These are phyloP conservation scores for Sporothrix pallida DNA, from an alignment of 2,329 filamentous ascomycete species.

Conservation along the genomic window DNA sequence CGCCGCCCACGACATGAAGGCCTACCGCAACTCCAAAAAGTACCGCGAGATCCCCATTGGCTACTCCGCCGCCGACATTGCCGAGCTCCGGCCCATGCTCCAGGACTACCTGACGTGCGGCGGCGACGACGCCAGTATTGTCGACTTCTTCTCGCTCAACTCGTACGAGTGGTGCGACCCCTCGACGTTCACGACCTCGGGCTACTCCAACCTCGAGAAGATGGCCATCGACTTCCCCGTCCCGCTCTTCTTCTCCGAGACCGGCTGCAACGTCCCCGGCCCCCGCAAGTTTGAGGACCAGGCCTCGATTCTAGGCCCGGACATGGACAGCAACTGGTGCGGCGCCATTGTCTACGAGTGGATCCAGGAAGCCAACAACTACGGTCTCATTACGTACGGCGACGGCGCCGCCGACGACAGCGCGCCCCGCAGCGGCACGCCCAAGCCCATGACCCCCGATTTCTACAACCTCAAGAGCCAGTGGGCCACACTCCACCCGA, in stretches of 20 bases:
- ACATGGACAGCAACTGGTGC: constrained; percentile 74
- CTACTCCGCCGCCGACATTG: constrained; percentile 86
- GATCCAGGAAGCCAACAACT: constrained; percentile 83
- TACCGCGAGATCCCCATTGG: constrained; percentile 85
- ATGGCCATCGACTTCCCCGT: constrained; percentile 74
- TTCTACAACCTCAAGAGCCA: constrained; percentile 77
- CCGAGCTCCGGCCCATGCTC: constrained; percentile 66
- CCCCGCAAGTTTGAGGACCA: constrained; percentile 74
- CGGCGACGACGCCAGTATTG: constrained; percentile 67
- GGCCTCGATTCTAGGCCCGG: constrained; percentile 72
- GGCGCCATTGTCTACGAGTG: constrained; percentile 89
- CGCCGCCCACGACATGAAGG: constrained; percentile 80
- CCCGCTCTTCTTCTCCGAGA: constrained; percentile 91
- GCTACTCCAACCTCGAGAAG: constrained; percentile 71
- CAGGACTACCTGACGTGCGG: constrained; percentile 81
- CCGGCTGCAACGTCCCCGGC: constrained; percentile 73
- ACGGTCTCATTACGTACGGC: constrained; percentile 81
- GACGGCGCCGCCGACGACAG: constrained; percentile 64
- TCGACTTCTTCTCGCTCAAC: constrained; percentile 87
- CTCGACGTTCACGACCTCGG: constrained; percentile 64
- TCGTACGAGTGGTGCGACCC: constrained; percentile 81
- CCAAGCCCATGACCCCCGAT: constrained; percentile 74
- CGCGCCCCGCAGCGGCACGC: constrained; percentile 73
- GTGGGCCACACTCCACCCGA: constrained; percentile 75
- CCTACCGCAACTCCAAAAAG: constrained; percentile 73